phyloP scores from a whole-genome alignment of 306 rosid genomes.

The Pachyrhizus erosus region DNA sequence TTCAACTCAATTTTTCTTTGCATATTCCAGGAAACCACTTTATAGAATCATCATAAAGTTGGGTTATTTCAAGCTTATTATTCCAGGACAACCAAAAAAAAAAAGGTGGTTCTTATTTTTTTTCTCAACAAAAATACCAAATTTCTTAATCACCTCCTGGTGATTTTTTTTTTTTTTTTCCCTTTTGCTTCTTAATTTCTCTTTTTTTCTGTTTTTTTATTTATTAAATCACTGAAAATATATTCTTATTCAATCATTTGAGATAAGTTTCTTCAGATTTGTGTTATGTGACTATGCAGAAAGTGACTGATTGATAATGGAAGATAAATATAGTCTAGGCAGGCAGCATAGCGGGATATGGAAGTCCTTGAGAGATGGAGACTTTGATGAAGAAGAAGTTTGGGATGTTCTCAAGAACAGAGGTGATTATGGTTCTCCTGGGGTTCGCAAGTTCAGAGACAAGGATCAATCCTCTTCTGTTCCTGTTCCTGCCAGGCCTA shows the following conservation, averaged over 20 bases:
- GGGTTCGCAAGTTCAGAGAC: conserved; percentile 14
- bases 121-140: conserved; percentile 20
- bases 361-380: conserved; percentile 82
- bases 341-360: conserved; percentile 70
- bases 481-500: conserved; percentile 41
- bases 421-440: conserved; percentile 32
- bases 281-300: conserved; percentile 44
- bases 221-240: background rate
- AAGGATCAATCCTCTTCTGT: conserved; percentile 28
- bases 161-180: background rate
- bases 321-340: conserved; percentile 40
- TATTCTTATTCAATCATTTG: conserved; percentile 2
- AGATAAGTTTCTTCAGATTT: conserved; percentile 4
- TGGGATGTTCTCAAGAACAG: conserved; percentile 65
- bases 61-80: conserved; percentile 40
- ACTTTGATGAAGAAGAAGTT: conserved; percentile 79
- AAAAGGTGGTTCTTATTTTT: conserved; percentile 32
- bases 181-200: background rate
- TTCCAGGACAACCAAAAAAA: conserved; percentile 15
- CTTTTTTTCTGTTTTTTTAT: background rate
- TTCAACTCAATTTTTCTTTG: conserved; percentile 30
- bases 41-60: conserved; percentile 48
- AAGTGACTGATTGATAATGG: conserved; percentile 49
- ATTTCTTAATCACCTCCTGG: background rate
- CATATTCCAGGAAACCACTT: conserved; percentile 45